Evolutionary conservation across 371 early-diverging fungal species (phyloP).

Genomic region (Mortierella sp.): DNA sequence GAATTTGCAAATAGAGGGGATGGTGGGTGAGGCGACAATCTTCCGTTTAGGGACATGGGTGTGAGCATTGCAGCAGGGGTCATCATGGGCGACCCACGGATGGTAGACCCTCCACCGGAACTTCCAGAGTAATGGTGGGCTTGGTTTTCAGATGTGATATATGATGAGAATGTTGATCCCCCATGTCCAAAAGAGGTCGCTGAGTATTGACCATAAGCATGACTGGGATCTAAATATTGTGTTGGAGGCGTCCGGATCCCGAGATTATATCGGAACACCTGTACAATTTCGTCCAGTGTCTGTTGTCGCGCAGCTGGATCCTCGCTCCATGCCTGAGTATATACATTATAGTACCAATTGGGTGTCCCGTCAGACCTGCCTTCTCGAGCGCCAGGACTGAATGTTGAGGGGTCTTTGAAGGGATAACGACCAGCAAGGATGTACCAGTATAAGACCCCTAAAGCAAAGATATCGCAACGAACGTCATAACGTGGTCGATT

Average conservation of each 20-base stretch:
- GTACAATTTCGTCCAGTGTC: conserved; percentile 29
- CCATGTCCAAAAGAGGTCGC: conserved; percentile 17
- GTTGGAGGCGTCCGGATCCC: conserved; percentile 14
- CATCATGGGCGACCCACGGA: conserved; percentile 34
- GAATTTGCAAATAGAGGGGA: conserved; percentile 20
- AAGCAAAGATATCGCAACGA: conserved; percentile 47
- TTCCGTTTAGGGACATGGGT: conserved; percentile 22
- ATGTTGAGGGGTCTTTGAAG: conserved; percentile 20
- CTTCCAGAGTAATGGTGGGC: conserved; percentile 15
- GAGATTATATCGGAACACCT: conserved; percentile 24
- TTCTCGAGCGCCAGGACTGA: conserved; percentile 23
- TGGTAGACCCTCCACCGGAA: conserved; percentile 21
- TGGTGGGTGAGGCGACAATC: conserved; percentile 27
- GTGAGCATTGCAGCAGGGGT: conserved; percentile 43
- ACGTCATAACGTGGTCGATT: conserved; percentile 41
- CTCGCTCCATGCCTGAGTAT: conserved; percentile 43
- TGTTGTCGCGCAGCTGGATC: conserved; percentile 33
- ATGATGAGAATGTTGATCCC: conserved; percentile 1
- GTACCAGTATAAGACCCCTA: conserved; percentile 48
- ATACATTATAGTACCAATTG: conserved; percentile 32
- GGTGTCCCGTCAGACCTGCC: conserved; percentile 36
- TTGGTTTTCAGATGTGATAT: conserved; percentile 11
- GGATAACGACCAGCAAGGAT: conserved; percentile 45
- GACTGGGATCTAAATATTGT: conserved; percentile 20
- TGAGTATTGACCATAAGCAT: conserved; percentile 16